Conservation (phyloP, 2,329 filamentous ascomycete species). For the Xylogone sp. region DNA sequence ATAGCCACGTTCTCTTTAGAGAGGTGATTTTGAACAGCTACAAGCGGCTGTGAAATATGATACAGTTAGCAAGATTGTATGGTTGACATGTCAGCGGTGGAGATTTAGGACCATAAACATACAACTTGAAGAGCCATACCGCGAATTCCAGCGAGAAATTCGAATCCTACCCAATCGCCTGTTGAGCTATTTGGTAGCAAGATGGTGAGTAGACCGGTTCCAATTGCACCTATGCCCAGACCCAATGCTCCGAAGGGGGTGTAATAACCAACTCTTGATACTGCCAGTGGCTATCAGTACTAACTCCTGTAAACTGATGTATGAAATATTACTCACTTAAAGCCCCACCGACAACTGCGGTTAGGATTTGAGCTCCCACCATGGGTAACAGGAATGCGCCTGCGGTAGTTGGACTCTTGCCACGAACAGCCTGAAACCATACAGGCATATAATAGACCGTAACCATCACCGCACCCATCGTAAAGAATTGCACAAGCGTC, state of each 20-base stretch:
- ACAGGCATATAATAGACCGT: slow-evolving; percentile 17
- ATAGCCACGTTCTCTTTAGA: slow-evolving; percentile 21
- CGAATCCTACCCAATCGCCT: slow-evolving; percentile 7
- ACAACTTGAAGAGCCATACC: slow-evolving; percentile 10
- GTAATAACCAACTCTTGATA: slow-evolving; percentile 24
- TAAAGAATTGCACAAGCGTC: slow-evolving; percentile 4
- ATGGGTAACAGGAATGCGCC: slow-evolving; percentile 18
- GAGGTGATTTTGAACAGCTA: slow-evolving; percentile 29
- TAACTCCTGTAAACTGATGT: too few relatives aligned
- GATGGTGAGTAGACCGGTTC: slow-evolving; percentile 27
- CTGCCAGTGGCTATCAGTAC: slow-evolving; percentile 7
- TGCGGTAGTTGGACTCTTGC: slow-evolving; percentile 7
- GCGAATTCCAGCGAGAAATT: slow-evolving; percentile 7
- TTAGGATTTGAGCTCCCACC: slow-evolving; percentile 6
- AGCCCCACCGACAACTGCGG: slow-evolving; percentile 5
- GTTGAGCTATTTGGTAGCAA: slow-evolving; percentile 12
- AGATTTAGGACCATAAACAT: background rate
- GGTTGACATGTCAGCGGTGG: background rate
- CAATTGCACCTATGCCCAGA: slow-evolving; percentile 21
- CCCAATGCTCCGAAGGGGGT: slow-evolving; percentile 24
- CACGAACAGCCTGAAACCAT: slow-evolving; percentile 26
- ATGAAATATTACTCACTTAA: too few relatives aligned
- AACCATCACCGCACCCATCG: slow-evolving; percentile 6
- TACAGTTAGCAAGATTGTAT: background rate
- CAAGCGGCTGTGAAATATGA: slow-evolving; percentile 7